Evolutionary conservation across 768 basidiomycete species (phyloP).

Genomic region (Boletellus ananas): DNA sequence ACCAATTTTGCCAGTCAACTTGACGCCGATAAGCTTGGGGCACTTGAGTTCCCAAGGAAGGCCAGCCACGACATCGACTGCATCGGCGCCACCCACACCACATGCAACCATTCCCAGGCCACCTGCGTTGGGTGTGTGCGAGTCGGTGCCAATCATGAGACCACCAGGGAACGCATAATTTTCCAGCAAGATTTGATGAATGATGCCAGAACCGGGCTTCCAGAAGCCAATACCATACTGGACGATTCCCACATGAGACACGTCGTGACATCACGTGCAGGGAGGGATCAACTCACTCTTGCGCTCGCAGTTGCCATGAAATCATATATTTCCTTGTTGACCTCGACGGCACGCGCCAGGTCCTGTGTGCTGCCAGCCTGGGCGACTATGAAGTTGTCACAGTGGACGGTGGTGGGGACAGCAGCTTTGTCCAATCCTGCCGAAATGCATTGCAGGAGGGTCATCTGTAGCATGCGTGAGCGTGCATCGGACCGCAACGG

Average conservation of each 20-base stretch:
- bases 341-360: conserved; percentile 83
- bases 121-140: conserved; percentile 98
- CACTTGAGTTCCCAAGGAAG: conserved; percentile 99
- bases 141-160: conserved; percentile 99
- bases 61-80: conserved; percentile 97
- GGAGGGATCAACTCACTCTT: conserved; percentile 49
- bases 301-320: conserved; percentile 97
- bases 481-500: conserved; percentile 11
- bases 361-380: conserved; percentile 93
- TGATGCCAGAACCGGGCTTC: conserved; percentile 99
- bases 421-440: conserved; percentile 97
- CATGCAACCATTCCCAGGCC: conserved; percentile 99
- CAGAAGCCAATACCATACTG: conserved; percentile 99
- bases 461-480: conserved; percentile 69
- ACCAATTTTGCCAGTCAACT: conserved; percentile 88
- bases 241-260: not conserved
- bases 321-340: conserved; percentile 99
- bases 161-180: conserved; percentile 99
- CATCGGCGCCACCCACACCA: conserved; percentile 82
- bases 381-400: conserved; percentile 98
- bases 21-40: conserved; percentile 98
- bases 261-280: too few relatives aligned
- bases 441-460: conserved; percentile 99
- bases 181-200: conserved; percentile 98
- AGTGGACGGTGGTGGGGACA: conserved; percentile 98